Percentiles rank a stretch among this genome's conserved stretches.
These are phyloP conservation scores for Echeveria elegans DNA, from an alignment of 164 flowering plant species.

Conservation along the genomic window DNA sequence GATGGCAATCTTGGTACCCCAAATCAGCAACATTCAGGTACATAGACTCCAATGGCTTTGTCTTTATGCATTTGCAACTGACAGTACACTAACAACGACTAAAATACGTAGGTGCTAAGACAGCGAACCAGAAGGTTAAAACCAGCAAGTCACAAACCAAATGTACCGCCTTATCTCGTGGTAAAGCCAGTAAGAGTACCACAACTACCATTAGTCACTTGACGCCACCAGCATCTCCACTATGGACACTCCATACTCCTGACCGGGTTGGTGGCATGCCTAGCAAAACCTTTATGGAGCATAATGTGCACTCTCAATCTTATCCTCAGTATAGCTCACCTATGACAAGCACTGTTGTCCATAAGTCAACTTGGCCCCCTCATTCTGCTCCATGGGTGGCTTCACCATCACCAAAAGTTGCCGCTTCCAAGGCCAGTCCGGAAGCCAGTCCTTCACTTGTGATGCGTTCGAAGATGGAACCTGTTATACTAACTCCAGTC, in stretches of 20 bases:
- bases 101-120: slow-evolving; percentile 23
- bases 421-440: slow-evolving; percentile 32
- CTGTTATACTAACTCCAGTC: slow-evolving; percentile 47
- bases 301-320: slow-evolving; percentile 45
- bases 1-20: slow-evolving; percentile 46
- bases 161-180: slow-evolving; percentile 32
- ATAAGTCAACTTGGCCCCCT: slow-evolving; percentile 39
- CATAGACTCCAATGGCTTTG: background rate
- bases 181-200: slow-evolving; percentile 38
- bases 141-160: slow-evolving; percentile 34
- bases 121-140: slow-evolving; percentile 16
- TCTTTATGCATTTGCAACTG: background rate
- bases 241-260: slow-evolving; percentile 70
- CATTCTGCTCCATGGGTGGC: background rate
- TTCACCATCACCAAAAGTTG: background rate
- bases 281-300: slow-evolving; percentile 48
- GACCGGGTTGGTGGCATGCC: slow-evolving; percentile 31
- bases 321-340: slow-evolving; percentile 49
- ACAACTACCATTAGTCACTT: slow-evolving; percentile 34
- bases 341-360: slow-evolving; percentile 20
- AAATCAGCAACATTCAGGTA: slow-evolving; percentile 47
- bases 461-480: slow-evolving; percentile 42
- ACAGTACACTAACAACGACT: background rate
- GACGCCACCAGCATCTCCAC: slow-evolving; percentile 67
- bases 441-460: too few relatives aligned